These are phyloP conservation scores for Xylaria intraflava DNA, from an alignment of 495 filamentous ascomycete genomes.

Conservation along the genomic window DNA sequence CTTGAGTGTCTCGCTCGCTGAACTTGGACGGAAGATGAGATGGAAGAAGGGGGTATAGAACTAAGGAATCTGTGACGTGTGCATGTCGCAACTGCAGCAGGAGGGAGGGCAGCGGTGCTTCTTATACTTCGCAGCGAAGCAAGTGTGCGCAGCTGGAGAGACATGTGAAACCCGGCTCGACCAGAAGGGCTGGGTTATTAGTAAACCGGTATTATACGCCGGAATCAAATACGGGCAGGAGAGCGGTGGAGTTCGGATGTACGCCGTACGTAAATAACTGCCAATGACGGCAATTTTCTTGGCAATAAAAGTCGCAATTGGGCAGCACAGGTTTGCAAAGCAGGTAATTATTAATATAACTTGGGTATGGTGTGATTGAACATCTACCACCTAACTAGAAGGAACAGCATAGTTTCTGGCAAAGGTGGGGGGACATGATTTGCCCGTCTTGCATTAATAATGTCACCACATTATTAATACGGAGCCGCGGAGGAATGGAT, in stretches of 20 bases:
- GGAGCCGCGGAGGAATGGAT: not conserved
- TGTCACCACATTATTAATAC: constrained; percentile 6
- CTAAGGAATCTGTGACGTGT: not conserved
- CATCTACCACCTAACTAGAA: no score
- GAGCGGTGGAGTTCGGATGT: not conserved
- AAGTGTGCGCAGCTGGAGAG: not conserved
- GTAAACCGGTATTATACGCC: no score
- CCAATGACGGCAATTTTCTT: not conserved
- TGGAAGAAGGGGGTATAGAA: not conserved
- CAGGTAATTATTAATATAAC: no score
- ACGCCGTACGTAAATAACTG: not conserved
- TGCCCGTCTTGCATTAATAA: not conserved
- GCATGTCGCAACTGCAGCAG: not conserved
- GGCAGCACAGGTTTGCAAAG: no score
- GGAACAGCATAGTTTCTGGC: no score
- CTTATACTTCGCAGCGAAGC: constrained; percentile 4
- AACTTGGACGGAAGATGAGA: not conserved
- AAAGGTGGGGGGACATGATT: not conserved
- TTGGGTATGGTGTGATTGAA: no score
- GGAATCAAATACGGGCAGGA: no score
- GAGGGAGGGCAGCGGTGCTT: not conserved
- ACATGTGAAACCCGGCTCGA: not conserved
- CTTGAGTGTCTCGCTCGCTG: not conserved
- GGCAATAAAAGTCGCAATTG: no score
- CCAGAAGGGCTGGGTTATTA: no score